These are phyloP conservation scores for Myochromella boudieri DNA, from an alignment of 768 basidiomycete species.

Conservation along the genomic window DNA sequence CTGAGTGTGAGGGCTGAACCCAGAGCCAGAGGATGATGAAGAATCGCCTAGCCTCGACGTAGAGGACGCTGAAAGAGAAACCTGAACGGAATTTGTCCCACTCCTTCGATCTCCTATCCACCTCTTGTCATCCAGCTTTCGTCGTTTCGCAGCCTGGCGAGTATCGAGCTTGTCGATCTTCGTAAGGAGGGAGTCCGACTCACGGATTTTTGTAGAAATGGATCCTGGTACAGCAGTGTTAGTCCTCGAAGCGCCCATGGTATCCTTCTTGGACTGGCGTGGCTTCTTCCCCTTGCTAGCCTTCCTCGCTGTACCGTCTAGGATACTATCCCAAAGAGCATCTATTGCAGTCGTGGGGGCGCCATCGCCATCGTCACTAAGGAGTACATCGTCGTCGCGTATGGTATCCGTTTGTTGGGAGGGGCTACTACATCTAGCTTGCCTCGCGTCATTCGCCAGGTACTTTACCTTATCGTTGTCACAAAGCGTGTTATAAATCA, in stretches of 20 bases:
- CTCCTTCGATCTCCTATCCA: too few relatives aligned
- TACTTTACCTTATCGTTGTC: too few relatives aligned
- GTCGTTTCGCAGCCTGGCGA: constrained; percentile 3
- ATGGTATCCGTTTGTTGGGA: too few relatives aligned
- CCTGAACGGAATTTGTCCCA: neutral
- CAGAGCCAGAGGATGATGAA: too few relatives aligned
- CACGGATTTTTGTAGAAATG: neutral
- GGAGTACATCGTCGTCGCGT: neutral
- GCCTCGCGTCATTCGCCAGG: too few relatives aligned
- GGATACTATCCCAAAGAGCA: constrained; percentile 8
- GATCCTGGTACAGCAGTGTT: neutral
- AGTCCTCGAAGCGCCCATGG: neutral
- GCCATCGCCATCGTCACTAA: neutral
- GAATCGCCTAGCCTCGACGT: too few relatives aligned
- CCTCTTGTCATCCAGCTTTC: too few relatives aligned
- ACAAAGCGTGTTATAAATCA: too few relatives aligned
- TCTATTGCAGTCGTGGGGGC: constrained; percentile 1
- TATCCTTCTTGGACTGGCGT: neutral
- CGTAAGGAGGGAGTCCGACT: neutral
- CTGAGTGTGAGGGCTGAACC: too few relatives aligned
- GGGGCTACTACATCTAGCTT: too few relatives aligned
- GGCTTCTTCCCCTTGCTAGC: neutral
- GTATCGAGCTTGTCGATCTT: constrained; percentile 3
- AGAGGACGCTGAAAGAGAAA: neutral
- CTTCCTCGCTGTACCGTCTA: constrained; percentile 1